Percentiles rank a stretch among this genome's conserved stretches.
phyloP scores from a whole-genome alignment of 495 filamentous ascomycete genomes.

The Lasiosphaeria hispida region DNA sequence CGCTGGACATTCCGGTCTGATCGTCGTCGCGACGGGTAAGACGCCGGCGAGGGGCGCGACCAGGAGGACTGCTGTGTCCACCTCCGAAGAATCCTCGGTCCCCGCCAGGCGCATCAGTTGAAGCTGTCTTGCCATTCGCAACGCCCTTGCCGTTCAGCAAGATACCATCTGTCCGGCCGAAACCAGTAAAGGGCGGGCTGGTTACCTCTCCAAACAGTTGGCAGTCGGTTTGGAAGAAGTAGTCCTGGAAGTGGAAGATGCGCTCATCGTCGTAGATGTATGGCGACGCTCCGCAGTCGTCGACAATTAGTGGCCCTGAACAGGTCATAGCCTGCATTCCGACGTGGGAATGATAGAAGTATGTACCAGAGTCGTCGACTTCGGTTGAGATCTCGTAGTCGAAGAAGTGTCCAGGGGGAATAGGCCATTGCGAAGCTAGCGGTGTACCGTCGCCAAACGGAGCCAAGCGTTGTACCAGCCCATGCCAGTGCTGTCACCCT shows the following conservation, averaged over 20 bases:
- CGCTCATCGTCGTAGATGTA: conserved; percentile 57
- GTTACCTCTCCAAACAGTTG: conserved; percentile 42
- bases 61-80: conserved; percentile 6
- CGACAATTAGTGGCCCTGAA: conserved; percentile 54
- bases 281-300: conserved; percentile 42
- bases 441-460: conserved; percentile 58
- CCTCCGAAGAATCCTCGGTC: conserved; percentile 26
- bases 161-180: conserved; percentile 49
- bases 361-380: conserved; percentile 51
- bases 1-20: conserved; percentile 29
- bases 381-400: conserved; percentile 58
- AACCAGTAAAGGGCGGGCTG: conserved; percentile 38
- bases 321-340: conserved; percentile 55
- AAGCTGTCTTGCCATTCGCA: conserved; percentile 26
- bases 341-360: conserved; percentile 62
- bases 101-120: conserved; percentile 25
- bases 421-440: conserved; percentile 55
- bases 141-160: conserved; percentile 50
- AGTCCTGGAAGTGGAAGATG: conserved; percentile 51
- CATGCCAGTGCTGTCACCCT: conserved; percentile 57
- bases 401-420: conserved; percentile 57
- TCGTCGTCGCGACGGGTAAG: neutral
- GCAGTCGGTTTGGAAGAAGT: conserved; percentile 45
- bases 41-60: neutral
- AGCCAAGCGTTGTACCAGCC: conserved; percentile 51